phyloP scores from a whole-genome alignment of 768 basidiomycete genomes.

The Phylloporus arenicola region DNA sequence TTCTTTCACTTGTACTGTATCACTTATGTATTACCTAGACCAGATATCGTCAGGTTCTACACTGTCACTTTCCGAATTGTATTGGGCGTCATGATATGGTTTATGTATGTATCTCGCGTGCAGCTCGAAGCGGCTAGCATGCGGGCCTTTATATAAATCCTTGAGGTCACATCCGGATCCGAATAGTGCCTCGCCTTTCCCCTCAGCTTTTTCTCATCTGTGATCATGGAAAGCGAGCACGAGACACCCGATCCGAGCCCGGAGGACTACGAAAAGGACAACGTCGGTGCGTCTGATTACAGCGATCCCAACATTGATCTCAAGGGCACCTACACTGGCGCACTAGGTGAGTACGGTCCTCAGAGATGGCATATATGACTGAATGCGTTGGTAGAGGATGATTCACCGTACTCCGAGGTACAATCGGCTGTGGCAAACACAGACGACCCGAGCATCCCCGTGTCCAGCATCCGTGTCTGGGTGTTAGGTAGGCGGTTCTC shows the following conservation, averaged over 20 bases:
- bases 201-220: too few relatives aligned
- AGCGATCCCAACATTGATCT: constrained; percentile 35
- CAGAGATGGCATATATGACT: constrained; percentile 8
- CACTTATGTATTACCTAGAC: too few relatives aligned
- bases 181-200: too few relatives aligned
- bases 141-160: too few relatives aligned
- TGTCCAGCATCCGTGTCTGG: constrained; percentile 55
- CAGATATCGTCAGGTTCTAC: too few relatives aligned
- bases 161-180: too few relatives aligned
- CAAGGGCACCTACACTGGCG: constrained; percentile 9
- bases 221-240: constrained; percentile 12
- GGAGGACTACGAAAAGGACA: constrained; percentile 11
- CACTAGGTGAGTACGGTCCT: constrained; percentile 11
- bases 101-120: too few relatives aligned
- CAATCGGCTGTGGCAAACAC: constrained; percentile 23
- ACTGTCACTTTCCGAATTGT: too few relatives aligned
- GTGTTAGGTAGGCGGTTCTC: constrained; percentile 36
- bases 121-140: too few relatives aligned
- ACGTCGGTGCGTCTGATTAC: constrained; percentile 9
- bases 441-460: constrained; percentile 63
- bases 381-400: constrained; percentile 37
- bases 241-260: neutral
- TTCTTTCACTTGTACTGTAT: too few relatives aligned
- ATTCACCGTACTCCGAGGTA: constrained; percentile 34
- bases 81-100: too few relatives aligned